Percentiles rank a stretch among this genome's conserved stretches.
These are phyloP conservation scores for Macrotyloma uniflorum DNA, from an alignment of 306 rosid species.

Conservation along the genomic window DNA sequence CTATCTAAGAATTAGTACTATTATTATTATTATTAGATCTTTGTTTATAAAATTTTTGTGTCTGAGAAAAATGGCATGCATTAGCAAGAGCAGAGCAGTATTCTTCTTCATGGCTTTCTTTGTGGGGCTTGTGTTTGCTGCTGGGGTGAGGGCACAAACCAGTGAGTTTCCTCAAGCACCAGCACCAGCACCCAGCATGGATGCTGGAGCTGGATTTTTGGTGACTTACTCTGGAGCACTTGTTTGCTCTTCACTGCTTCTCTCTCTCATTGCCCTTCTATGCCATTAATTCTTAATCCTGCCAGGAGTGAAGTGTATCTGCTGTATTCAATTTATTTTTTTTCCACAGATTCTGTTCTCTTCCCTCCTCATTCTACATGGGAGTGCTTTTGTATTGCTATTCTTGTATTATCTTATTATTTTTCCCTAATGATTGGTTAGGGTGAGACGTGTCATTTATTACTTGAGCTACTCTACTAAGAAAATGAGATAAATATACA, in stretches of 20 bases:
- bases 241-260: constrained; percentile 42
- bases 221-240: constrained; percentile 39
- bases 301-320: neutral
- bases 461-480: neutral
- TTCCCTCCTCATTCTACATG: neutral
- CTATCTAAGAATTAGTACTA: neutral
- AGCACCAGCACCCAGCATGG: constrained; percentile 53
- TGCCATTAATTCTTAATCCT: constrained; percentile 37
- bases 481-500: neutral
- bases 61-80: constrained; percentile 47
- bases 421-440: constrained; percentile 32
- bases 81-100: constrained; percentile 43
- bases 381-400: neutral
- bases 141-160: constrained; percentile 40
- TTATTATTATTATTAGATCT: neutral
- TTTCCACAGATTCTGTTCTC: neutral
- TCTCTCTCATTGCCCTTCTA: constrained; percentile 46
- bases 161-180: constrained; percentile 35
- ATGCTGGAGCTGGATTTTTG: constrained; percentile 54
- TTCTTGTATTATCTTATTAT: constrained; percentile 17
- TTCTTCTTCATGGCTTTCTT: constrained; percentile 43
- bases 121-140: constrained; percentile 41
- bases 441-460: constrained; percentile 9
- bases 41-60: too few species aligned
- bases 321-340: neutral